Conservation (phyloP, 1,284 basidiomycete species). For the Golubevia sp. region DNA sequence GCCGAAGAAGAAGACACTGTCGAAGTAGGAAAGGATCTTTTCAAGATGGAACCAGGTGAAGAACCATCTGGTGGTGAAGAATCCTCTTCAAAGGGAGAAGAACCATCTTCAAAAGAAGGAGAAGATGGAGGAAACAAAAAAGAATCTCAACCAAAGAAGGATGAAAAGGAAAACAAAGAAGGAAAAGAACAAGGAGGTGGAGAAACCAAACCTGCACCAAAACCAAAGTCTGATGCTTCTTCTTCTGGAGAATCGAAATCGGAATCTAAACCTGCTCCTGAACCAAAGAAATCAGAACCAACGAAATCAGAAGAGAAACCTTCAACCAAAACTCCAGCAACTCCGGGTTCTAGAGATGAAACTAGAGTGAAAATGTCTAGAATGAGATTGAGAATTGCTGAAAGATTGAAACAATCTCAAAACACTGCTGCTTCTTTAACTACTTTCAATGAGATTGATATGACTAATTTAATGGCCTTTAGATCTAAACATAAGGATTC, state of each 20-base stretch:
- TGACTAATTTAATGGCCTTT: slow-evolving; percentile 93
- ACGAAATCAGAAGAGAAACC: slow-evolving; percentile 13
- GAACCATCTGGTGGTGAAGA: slow-evolving; percentile 31
- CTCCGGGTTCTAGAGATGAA: slow-evolving; percentile 70
- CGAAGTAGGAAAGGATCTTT: slow-evolving; percentile 58
- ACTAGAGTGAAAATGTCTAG: slow-evolving; percentile 71
- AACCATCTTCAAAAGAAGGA: not conserved
- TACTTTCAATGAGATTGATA: slow-evolving; percentile 99
- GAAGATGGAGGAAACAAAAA: not conserved
- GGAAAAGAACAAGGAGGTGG: not conserved
- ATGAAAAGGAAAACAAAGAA: not conserved
- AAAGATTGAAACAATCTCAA: slow-evolving; percentile 97
- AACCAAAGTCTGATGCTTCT: not conserved
- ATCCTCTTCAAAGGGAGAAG: slow-evolving; percentile 3
- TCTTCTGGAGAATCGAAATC: slow-evolving; percentile 1
- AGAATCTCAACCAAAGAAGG: not conserved
- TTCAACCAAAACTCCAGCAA: slow-evolving; percentile 7
- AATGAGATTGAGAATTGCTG: slow-evolving; percentile 95
- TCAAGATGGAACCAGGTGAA: slow-evolving; percentile 57
- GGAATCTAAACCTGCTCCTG: slow-evolving; percentile 3
- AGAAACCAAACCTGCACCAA: not conserved
- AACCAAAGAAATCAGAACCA: not conserved
- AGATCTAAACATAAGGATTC: slow-evolving; percentile 93
- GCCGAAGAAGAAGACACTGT: slow-evolving; percentile 60
- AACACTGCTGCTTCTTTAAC: slow-evolving; percentile 95